Evolutionary conservation across 495 filamentous ascomycete species (phyloP).

Genomic region (Penicillium pulvis): DNA sequence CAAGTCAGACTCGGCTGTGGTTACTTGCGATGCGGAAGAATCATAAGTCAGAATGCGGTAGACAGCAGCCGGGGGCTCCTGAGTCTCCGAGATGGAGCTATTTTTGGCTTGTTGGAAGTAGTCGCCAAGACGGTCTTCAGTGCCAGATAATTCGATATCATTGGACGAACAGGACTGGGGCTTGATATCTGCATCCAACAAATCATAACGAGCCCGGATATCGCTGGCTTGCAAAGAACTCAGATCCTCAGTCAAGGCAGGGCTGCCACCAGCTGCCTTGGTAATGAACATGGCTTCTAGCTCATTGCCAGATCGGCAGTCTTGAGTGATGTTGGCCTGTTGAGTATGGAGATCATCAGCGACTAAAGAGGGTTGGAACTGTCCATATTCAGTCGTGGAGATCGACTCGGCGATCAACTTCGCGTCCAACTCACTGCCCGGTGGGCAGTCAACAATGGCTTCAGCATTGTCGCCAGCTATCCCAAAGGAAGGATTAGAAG

Average conservation of each 20-base stretch:
- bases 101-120: not conserved
- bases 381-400: constrained; percentile 3
- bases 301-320: constrained; percentile 16
- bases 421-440: constrained; percentile 18
- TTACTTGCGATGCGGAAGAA: constrained; percentile 59
- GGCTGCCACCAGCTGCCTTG: constrained; percentile 8
- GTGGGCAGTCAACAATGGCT: constrained; percentile 11
- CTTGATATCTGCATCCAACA: constrained; percentile 27
- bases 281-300: constrained; percentile 15
- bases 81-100: not conserved
- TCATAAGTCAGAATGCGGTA: constrained; percentile 80
- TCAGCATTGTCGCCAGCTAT: not conserved
- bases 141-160: constrained; percentile 34
- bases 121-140: constrained; percentile 23
- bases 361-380: constrained; percentile 1
- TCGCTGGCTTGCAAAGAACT: constrained; percentile 50
- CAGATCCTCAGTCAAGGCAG: constrained; percentile 38
- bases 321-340: constrained; percentile 6
- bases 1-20: constrained; percentile 63
- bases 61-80: constrained; percentile 18
- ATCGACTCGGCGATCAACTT: constrained; percentile 8
- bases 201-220: constrained; percentile 46
- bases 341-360: constrained; percentile 1
- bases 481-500: constrained; percentile 10
- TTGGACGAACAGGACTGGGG: constrained; percentile 28